Evolutionary conservation across 306 rosid species (phyloP).

Genomic region (Dalbergia oliveri): DNA sequence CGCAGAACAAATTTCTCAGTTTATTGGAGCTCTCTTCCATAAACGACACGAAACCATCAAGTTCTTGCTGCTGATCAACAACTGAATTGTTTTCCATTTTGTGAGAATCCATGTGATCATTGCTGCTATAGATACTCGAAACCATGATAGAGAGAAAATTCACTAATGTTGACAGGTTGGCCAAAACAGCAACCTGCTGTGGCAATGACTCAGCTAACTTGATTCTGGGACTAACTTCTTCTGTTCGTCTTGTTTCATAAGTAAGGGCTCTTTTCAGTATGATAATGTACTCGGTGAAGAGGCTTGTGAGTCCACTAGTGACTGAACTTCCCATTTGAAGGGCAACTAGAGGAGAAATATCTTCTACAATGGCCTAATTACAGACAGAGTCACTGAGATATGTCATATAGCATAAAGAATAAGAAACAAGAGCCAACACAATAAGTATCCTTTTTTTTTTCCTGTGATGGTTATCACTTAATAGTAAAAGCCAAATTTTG

Average conservation of each 20-base stretch:
- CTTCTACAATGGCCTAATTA: conserved; percentile 63
- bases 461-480: neutral
- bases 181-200: conserved; percentile 74
- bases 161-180: conserved; percentile 62
- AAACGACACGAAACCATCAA: conserved; percentile 54
- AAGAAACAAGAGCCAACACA: neutral
- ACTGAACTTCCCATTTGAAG: conserved; percentile 69
- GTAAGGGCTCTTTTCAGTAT: conserved; percentile 64
- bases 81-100: conserved; percentile 38
- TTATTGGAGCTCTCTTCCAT: conserved; percentile 60
- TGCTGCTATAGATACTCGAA: conserved; percentile 46
- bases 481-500: neutral
- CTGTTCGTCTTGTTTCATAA: conserved; percentile 42
- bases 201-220: conserved; percentile 58
- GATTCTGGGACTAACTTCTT: conserved; percentile 51
- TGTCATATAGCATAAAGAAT: conserved; percentile 15
- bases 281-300: conserved; percentile 61
- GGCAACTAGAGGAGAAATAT: conserved; percentile 57
- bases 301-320: conserved; percentile 57
- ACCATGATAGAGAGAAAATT: conserved; percentile 55
- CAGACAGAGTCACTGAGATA: conserved; percentile 27
- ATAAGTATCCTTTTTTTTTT: neutral
- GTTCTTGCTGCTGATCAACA: conserved; percentile 49
- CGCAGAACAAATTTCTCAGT: conserved; percentile 64
- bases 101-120: conserved; percentile 39